These are phyloP conservation scores for Cucumis melo DNA, from an alignment of 306 rosid genomes.

Conservation along the genomic window DNA sequence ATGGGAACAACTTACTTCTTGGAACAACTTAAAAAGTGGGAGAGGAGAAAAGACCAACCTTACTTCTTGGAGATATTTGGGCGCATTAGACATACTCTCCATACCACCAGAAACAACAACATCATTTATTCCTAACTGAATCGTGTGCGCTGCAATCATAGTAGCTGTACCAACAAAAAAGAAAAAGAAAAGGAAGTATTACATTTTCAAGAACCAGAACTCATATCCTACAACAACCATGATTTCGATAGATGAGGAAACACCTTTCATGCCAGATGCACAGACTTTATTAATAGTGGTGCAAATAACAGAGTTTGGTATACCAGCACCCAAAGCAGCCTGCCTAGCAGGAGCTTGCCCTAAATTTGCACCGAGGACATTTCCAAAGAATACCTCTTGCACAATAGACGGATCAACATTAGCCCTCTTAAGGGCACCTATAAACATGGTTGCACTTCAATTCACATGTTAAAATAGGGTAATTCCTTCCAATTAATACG, in stretches of 20 bases:
- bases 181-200: neutral
- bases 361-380: slow-evolving; percentile 80
- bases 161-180: slow-evolving; percentile 35
- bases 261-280: slow-evolving; percentile 84
- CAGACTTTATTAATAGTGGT: slow-evolving; percentile 90
- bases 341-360: slow-evolving; percentile 98
- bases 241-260: neutral
- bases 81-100: slow-evolving; percentile 97
- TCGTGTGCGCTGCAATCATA: slow-evolving; percentile 84
- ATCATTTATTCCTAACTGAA: slow-evolving; percentile 51
- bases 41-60: slow-evolving; percentile 30
- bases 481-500: neutral
- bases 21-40: neutral
- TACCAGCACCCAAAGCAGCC: slow-evolving; percentile 84
- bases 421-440: slow-evolving; percentile 80
- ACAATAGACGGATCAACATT: slow-evolving; percentile 69
- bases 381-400: slow-evolving; percentile 91
- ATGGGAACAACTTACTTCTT: neutral
- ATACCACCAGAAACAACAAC: slow-evolving; percentile 83
- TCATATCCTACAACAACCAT: neutral
- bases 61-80: slow-evolving; percentile 61
- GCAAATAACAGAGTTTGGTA: slow-evolving; percentile 72
- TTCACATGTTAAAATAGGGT: neutral
- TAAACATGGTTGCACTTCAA: neutral
- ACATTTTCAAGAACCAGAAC: neutral